Evolutionary conservation across 2,329 filamentous ascomycete genomes (phyloP).

Genomic region (Diaporthe sp.): DNA sequence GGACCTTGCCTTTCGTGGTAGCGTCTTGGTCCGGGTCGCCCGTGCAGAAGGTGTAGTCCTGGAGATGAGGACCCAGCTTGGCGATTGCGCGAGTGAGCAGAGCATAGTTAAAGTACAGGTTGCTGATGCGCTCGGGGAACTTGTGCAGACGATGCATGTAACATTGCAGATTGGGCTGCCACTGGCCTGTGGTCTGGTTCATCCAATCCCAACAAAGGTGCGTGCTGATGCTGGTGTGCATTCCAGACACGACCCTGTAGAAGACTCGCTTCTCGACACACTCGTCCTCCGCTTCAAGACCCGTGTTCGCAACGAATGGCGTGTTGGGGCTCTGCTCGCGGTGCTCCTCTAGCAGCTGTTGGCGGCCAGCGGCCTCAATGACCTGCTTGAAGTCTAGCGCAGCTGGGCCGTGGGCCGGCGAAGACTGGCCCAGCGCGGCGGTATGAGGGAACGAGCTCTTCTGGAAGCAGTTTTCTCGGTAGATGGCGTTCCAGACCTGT

Average conservation of each 20-base stretch:
- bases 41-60: slow-evolving; percentile 89
- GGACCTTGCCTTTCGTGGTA: slow-evolving; percentile 84
- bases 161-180: slow-evolving; percentile 91
- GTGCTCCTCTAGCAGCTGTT: slow-evolving; percentile 72
- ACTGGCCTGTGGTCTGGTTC: slow-evolving; percentile 93
- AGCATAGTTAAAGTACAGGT: slow-evolving; percentile 99
- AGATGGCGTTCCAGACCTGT: slow-evolving; percentile 97
- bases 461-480: slow-evolving; percentile 96
- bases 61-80: slow-evolving; percentile 86
- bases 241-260: slow-evolving; percentile 93
- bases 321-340: slow-evolving; percentile 68
- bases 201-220: slow-evolving; percentile 97
- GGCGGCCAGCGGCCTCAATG: slow-evolving; percentile 69
- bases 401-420: slow-evolving; percentile 63
- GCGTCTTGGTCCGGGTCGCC: slow-evolving; percentile 85
- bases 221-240: slow-evolving; percentile 97
- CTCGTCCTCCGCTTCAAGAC: slow-evolving; percentile 86
- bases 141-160: slow-evolving; percentile 88
- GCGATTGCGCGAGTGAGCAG: slow-evolving; percentile 92
- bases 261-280: slow-evolving; percentile 99
- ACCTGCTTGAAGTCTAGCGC: slow-evolving; percentile 73
- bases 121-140: slow-evolving; percentile 92
- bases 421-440: slow-evolving; percentile 65
- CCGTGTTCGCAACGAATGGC: slow-evolving; percentile 72
- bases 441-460: slow-evolving; percentile 74